Evolutionary conservation across 192 early-diverging fungal species (phyloP).

Genomic region (Backusella liffmaniae): DNA sequence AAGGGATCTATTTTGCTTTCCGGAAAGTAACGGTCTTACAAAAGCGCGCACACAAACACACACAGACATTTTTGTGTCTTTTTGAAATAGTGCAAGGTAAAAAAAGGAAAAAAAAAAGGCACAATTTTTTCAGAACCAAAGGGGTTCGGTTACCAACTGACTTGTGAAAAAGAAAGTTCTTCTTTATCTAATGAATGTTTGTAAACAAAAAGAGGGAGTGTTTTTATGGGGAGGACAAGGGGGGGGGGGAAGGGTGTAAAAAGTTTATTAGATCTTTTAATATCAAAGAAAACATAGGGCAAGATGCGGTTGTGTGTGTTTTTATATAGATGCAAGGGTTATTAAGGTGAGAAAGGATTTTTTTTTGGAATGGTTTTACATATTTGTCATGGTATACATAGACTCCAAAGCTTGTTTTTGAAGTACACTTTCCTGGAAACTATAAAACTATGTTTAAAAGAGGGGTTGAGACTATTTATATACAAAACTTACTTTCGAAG

Average conservation of each 20-base stretch:
- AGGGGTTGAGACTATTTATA: neutral
- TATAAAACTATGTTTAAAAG: neutral
- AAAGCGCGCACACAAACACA: too few species aligned
- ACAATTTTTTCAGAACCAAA: too few species aligned
- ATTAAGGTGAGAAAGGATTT: neutral
- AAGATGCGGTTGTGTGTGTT: neutral
- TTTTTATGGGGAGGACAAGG: neutral
- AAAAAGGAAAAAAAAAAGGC: too few species aligned
- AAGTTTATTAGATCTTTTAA: neutral
- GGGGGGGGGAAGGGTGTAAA: neutral
- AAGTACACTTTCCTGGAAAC: slow-evolving; percentile 35
- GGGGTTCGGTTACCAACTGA: too few species aligned
- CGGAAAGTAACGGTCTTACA: neutral
- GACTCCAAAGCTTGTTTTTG: slow-evolving; percentile 40
- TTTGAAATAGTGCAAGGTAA: too few species aligned
- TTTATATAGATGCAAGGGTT: neutral
- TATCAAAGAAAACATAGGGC: neutral
- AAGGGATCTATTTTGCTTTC: neutral
- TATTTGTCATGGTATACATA: slow-evolving; percentile 33
- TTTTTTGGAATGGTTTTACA: slow-evolving; percentile 12
- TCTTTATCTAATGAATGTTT: too few species aligned
- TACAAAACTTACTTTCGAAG: slow-evolving; percentile 28
- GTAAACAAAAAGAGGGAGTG: neutral
- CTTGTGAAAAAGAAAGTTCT: too few species aligned
- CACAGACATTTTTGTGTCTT: too few species aligned